Conservation (phyloP, 2,329 filamentous ascomycete genomes). For the Fusarium proliferatum region DNA sequence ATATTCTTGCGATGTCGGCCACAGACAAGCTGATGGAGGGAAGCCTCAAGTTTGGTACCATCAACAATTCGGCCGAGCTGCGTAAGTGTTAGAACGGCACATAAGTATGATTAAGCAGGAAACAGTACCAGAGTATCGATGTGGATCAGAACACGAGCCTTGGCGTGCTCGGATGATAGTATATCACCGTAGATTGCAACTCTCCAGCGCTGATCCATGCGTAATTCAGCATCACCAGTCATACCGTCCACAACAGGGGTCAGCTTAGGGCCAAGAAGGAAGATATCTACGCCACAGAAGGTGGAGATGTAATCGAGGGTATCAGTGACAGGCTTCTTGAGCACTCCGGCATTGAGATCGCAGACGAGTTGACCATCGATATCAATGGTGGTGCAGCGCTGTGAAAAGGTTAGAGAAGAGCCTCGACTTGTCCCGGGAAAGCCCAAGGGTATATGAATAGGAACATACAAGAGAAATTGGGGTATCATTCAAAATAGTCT, state of each 20-base stretch:
- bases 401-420: constrained; percentile 35
- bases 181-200: constrained; percentile 96
- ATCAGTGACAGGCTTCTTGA: constrained; percentile 81
- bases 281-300: constrained; percentile 96
- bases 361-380: constrained; percentile 92
- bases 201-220: constrained; percentile 89
- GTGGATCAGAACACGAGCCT: constrained; percentile 94
- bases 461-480: constrained; percentile 87
- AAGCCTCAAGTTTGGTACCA: constrained; percentile 82
- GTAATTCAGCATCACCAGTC: constrained; percentile 83
- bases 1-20: constrained; percentile 97
- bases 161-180: constrained; percentile 95
- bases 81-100: constrained; percentile 22
- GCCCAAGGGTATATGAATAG: background rate
- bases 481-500: constrained; percentile 89
- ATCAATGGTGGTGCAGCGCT: constrained; percentile 94
- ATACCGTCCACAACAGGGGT: constrained; percentile 79
- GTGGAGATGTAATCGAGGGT: constrained; percentile 88
- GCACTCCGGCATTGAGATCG: constrained; percentile 72
- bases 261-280: constrained; percentile 90
- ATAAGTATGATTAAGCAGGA: background rate
- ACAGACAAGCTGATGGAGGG: constrained; percentile 91
- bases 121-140: constrained; percentile 86
- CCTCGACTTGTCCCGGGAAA: background rate
- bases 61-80: constrained; percentile 81